phyloP scores from a whole-genome alignment of 163 green algal species.

The Trebouxiophyceae sp. region DNA sequence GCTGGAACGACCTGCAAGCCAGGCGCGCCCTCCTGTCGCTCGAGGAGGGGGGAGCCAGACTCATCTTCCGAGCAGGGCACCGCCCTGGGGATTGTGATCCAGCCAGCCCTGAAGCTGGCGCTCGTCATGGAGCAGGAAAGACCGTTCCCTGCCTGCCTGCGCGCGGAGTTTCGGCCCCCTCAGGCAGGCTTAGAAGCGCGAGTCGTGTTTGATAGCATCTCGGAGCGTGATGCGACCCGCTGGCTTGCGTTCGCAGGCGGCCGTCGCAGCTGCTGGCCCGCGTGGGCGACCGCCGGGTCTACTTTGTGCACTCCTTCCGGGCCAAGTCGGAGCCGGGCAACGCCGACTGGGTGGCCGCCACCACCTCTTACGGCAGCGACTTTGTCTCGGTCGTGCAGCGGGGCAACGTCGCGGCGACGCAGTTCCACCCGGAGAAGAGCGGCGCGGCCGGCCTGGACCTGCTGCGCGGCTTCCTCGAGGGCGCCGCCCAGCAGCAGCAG shows the following conservation, averaged over 20 bases:
- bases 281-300: slow-evolving; percentile 71
- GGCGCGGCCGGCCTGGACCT: slow-evolving; percentile 73
- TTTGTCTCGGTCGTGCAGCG: slow-evolving; percentile 80
- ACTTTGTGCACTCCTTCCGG: slow-evolving; percentile 97
- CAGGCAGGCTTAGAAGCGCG: too few species aligned
- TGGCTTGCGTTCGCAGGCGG: too few species aligned
- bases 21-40: slow-evolving; percentile 16
- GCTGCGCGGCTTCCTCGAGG: slow-evolving; percentile 69
- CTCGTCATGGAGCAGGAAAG: too few species aligned
- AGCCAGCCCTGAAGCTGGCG: too few species aligned
- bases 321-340: slow-evolving; percentile 57
- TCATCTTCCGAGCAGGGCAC: too few species aligned
- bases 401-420: slow-evolving; percentile 67
- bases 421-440: slow-evolving; percentile 99
- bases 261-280: slow-evolving; percentile 47
- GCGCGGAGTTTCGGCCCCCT: too few species aligned
- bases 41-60: too few species aligned
- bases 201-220: too few species aligned
- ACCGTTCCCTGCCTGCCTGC: too few species aligned
- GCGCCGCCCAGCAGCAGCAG: not conserved
- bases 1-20: slow-evolving; percentile 80
- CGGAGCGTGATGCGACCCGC: too few species aligned
- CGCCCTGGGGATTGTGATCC: too few species aligned
- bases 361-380: slow-evolving; percentile 76
- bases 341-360: slow-evolving; percentile 87